A percentile compares a stretch with the other conserved stretches of the same genome.
Conservation (phyloP, 768 basidiomycete genomes). For the Thelephora aurantiotincta region DNA sequence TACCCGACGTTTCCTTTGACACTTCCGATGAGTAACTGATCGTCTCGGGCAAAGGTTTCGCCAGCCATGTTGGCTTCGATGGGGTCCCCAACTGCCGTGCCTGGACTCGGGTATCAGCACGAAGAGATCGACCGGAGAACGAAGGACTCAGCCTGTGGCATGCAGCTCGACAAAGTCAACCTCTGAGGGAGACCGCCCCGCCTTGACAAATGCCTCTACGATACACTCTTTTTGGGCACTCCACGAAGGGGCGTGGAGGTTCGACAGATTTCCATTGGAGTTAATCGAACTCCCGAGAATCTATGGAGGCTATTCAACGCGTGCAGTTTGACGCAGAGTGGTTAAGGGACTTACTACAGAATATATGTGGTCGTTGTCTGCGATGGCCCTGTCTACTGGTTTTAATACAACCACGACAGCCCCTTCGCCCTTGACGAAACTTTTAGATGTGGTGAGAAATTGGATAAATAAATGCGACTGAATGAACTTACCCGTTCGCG, state of each 20-base stretch:
- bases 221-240: slow-evolving; percentile 24
- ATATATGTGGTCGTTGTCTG: slow-evolving; percentile 28
- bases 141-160: slow-evolving; percentile 24
- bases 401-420: slow-evolving; percentile 26
- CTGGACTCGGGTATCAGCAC: slow-evolving; percentile 5
- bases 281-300: slow-evolving; percentile 27
- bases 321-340: background rate
- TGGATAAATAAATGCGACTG: background rate
- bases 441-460: slow-evolving; percentile 5
- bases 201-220: slow-evolving; percentile 20
- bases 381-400: slow-evolving; percentile 22
- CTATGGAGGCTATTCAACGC: slow-evolving; percentile 10
- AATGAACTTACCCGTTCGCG: slow-evolving; percentile 25
- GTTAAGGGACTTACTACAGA: slow-evolving; percentile 17
- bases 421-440: slow-evolving; percentile 27
- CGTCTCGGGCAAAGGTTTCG: slow-evolving; percentile 17
- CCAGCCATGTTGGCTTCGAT: slow-evolving; percentile 37
- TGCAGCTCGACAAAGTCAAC: slow-evolving; percentile 37
- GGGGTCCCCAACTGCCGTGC: slow-evolving; percentile 33
- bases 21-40: slow-evolving; percentile 25
- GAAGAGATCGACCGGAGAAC: background rate
- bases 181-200: slow-evolving; percentile 20
- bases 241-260: slow-evolving; percentile 25
- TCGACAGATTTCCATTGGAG: slow-evolving; percentile 21
- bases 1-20: slow-evolving; percentile 35